phyloP scores from a whole-genome alignment of 2,329 filamentous ascomycete species.

The Grosmannia clavigera region DNA sequence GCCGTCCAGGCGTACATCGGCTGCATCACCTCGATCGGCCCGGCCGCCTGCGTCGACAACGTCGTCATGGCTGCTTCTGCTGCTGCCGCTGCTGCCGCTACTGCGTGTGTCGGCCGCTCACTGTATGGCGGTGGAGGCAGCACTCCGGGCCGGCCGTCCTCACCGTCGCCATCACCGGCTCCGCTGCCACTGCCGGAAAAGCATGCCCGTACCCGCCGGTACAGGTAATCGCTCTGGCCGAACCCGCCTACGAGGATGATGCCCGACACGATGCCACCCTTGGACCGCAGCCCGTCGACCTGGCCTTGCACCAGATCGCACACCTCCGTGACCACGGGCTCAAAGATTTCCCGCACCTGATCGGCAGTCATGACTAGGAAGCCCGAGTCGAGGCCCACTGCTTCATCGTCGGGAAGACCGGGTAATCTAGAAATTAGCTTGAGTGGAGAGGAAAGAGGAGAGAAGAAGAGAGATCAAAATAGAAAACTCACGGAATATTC shows the following conservation, averaged over 20 bases:
- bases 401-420: conserved; percentile 63
- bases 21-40: conserved; percentile 67
- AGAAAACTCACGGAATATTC: conserved; percentile 52
- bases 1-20: conserved; percentile 74
- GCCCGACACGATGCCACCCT: conserved; percentile 53
- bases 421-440: conserved; percentile 37
- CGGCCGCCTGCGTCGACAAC: conserved; percentile 23
- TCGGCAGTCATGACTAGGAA: conserved; percentile 61
- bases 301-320: conserved; percentile 57
- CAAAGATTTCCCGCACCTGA: conserved; percentile 61
- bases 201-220: conserved; percentile 55
- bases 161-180: background rate
- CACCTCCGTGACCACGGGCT: conserved; percentile 61
- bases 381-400: conserved; percentile 60
- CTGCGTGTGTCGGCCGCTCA: conserved; percentile 55
- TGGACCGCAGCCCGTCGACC: conserved; percentile 48
- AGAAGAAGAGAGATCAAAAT: background rate
- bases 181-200: conserved; percentile 30
- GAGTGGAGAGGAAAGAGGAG: background rate
- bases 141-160: background rate
- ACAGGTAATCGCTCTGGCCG: conserved; percentile 66
- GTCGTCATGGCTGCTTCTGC: background rate
- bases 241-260: conserved; percentile 75
- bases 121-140: conserved; percentile 50
- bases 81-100: conserved; percentile 6